Evolutionary conservation across 805 yeast genomes (phyloP), one percentile per base, ranked within the genome.

Genomic region (Scheffersomyces coipomensis): DNA sequence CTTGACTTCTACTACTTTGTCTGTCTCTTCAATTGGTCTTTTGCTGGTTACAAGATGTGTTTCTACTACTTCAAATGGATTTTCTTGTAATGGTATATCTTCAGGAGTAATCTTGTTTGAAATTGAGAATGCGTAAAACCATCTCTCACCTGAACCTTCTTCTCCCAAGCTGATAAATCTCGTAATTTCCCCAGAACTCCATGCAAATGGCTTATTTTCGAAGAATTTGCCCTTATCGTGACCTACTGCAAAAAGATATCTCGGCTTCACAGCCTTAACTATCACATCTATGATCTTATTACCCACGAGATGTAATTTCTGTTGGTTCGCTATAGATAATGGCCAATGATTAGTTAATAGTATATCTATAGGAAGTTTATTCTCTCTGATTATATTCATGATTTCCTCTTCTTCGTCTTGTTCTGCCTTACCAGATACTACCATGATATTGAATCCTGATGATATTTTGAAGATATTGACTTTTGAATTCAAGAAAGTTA

Each of bases 121-220:
- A 13, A 49, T 54, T 15, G 57, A 64, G 22, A 86, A 86, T 0
- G 95, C 96, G 62, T 87, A 88, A 45, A 79, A 82, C 90, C 91
- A 88, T 41, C 64, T 62, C 8, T 70, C 68, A 1, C 73, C 73
- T 2, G 75, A 64, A 0, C 81, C 84, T 55, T 71, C 83, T 35
- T 70, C 67, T 0, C 79, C 85, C 34, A 87, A 55, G 53, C 88
- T 80, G 12, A 87, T 73, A 49, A 84, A 83, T 37, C 95, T 66
- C 0, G 88, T 77, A 1, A 72, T 52, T 11, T 68, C 51, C 0
- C 60, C 68, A 2, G 64, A 67, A 15, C 60, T 58, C 88, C 88
- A 83, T 37, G 64, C 47, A 52, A 86, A 81, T 1, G 88, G 81
- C 17, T 62, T 54, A 42, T 77, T 62, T 49, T 85, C 88, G 45